Conservation (phyloP, 1,284 basidiomycete genomes). For the Phellopilus nigrolimitatus region DNA sequence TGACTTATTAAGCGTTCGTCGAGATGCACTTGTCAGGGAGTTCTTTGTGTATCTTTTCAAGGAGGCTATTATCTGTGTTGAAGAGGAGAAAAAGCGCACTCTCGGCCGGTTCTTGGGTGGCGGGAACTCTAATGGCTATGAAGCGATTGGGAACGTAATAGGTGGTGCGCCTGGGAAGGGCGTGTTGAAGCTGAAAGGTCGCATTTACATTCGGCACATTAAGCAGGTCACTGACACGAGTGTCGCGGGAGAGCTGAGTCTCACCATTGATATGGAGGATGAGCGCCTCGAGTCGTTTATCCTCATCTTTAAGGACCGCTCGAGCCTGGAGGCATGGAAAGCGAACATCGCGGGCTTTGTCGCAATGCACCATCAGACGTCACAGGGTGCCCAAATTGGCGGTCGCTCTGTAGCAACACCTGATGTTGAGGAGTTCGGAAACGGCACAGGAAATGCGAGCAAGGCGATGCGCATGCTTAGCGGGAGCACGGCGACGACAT, state of each 20-base stretch:
- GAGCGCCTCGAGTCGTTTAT: slow-evolving; percentile 91
- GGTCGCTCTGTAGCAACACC: slow-evolving; percentile 33
- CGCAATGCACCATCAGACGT: slow-evolving; percentile 52
- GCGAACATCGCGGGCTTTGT: slow-evolving; percentile 74
- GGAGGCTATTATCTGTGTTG: slow-evolving; percentile 94
- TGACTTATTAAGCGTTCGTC: slow-evolving; percentile 83
- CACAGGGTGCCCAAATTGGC: slow-evolving; percentile 25
- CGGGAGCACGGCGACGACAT: slow-evolving; percentile 63
- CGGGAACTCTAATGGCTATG: slow-evolving; percentile 37
- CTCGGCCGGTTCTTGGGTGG: slow-evolving; percentile 59
- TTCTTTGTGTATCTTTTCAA: slow-evolving; percentile 96
- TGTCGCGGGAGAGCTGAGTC: slow-evolving; percentile 73
- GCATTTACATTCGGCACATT: slow-evolving; percentile 93
- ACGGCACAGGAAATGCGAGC: slow-evolving; percentile 38
- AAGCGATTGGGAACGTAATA: slow-evolving; percentile 30
- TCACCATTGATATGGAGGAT: slow-evolving; percentile 95
- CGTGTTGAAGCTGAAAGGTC: slow-evolving; percentile 85
- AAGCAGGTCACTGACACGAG: slow-evolving; percentile 78
- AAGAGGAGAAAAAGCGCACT: slow-evolving; percentile 86
- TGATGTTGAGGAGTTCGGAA: slow-evolving; percentile 73
- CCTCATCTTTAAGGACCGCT: slow-evolving; percentile 87
- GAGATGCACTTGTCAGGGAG: slow-evolving; percentile 82
- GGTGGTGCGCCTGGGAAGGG: slow-evolving; percentile 52
- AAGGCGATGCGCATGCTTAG: slow-evolving; percentile 76
- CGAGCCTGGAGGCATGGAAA: slow-evolving; percentile 86